Percentiles rank a stretch among this genome's conserved stretches.
Conservation (phyloP, 2,329 filamentous ascomycete species). For the Metarhizium sp. region DNA sequence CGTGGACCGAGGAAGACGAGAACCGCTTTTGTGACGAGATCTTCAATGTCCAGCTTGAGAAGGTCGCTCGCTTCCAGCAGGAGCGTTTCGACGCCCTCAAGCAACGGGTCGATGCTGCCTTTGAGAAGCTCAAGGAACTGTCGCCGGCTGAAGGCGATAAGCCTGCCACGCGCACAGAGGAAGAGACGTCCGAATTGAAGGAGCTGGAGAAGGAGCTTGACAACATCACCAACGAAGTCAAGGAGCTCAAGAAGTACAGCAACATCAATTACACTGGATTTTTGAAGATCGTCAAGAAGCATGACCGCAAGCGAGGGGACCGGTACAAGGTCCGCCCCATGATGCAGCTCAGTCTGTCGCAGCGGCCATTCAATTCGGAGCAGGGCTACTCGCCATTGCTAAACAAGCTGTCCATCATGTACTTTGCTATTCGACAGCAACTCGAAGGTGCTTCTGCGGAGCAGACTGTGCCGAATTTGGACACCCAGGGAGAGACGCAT, state of each 20-base stretch:
- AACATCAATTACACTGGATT: conserved; percentile 96
- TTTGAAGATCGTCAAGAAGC: conserved; percentile 97
- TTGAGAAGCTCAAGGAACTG: conserved; percentile 70
- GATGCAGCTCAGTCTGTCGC: conserved; percentile 81
- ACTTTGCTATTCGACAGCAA: conserved; percentile 84
- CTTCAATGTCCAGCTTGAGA: conserved; percentile 89
- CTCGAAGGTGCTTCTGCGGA: conserved; percentile 48
- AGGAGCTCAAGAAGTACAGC: conserved; percentile 89
- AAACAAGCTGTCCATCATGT: conserved; percentile 88
- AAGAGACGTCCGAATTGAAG: conserved; percentile 46
- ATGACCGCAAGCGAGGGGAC: conserved; percentile 83
- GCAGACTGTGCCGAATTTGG: conserved; percentile 34
- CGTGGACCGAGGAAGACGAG: conserved; percentile 93
- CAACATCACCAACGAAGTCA: conserved; percentile 79
- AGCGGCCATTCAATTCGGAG: conserved; percentile 90
- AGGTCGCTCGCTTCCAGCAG: conserved; percentile 83
- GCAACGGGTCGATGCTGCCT: conserved; percentile 43
- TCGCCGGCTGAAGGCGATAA: conserved; percentile 41
- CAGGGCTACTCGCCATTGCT: conserved; percentile 78
- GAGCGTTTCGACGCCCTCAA: conserved; percentile 56
- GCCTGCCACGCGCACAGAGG: conserved; percentile 32
- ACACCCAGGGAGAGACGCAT: conserved; percentile 45
- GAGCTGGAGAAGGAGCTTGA: conserved; percentile 76
- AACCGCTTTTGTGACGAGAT: conserved; percentile 90
- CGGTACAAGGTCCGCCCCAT: conserved; percentile 84